Evolutionary conservation across 2,329 filamentous ascomycete species (phyloP).

Genomic region (Botrytis elliptica): DNA sequence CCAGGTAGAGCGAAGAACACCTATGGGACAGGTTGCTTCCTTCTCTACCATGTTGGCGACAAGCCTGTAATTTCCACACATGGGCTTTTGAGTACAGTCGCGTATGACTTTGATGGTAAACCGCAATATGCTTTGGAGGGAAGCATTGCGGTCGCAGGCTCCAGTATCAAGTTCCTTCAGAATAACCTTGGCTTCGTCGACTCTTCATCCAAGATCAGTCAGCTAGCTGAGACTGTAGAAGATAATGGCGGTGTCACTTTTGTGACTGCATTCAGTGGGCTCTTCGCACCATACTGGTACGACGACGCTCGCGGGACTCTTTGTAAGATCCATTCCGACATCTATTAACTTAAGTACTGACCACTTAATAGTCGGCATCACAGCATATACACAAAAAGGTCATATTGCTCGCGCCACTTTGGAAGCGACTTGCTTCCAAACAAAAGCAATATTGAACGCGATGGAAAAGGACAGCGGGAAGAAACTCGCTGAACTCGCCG

Average conservation of each 20-base stretch:
- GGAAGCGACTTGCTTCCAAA: slow-evolving; percentile 73
- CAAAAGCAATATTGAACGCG: slow-evolving; percentile 69
- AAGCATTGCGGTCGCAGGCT: slow-evolving; percentile 74
- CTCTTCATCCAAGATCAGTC: slow-evolving; percentile 61
- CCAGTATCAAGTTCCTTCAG: slow-evolving; percentile 70
- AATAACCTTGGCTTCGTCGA: slow-evolving; percentile 64
- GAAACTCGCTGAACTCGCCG: slow-evolving; percentile 60
- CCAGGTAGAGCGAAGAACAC: slow-evolving; percentile 81
- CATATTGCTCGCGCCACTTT: slow-evolving; percentile 71
- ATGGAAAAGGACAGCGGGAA: slow-evolving; percentile 71
- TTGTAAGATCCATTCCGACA: slow-evolving; percentile 45
- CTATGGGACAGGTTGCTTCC: slow-evolving; percentile 81
- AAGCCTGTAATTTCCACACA: slow-evolving; percentile 78
- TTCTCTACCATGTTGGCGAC: slow-evolving; percentile 78
- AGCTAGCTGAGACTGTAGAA: slow-evolving; percentile 60
- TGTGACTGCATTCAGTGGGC: slow-evolving; percentile 70
- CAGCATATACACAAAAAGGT: slow-evolving; percentile 66
- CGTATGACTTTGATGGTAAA: slow-evolving; percentile 70
- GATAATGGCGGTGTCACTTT: slow-evolving; percentile 69
- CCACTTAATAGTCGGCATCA: slow-evolving; percentile 55
- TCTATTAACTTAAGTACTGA: slow-evolving; percentile 22
- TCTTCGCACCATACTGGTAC: slow-evolving; percentile 76
- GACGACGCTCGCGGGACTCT: slow-evolving; percentile 72
- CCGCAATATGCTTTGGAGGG: slow-evolving; percentile 75
- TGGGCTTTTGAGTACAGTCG: slow-evolving; percentile 74